These are phyloP conservation scores for Venturia asperata DNA, from an alignment of 2,329 filamentous ascomycete species.

Conservation along the genomic window DNA sequence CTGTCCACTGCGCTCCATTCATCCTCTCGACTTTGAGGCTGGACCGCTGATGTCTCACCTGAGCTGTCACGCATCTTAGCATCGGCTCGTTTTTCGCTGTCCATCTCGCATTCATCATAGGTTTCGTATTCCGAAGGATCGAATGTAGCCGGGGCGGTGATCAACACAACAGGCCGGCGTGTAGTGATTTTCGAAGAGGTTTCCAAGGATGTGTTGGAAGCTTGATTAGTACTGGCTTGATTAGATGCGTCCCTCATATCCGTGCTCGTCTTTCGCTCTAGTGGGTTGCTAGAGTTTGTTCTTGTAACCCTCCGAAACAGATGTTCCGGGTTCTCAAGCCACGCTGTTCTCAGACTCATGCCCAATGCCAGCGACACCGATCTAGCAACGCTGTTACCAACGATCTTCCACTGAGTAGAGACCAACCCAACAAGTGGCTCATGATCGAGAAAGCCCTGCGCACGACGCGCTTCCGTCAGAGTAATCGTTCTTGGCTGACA, in stretches of 20 bases:
- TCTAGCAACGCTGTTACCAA: conserved; percentile 72
- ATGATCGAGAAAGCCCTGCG: conserved; percentile 62
- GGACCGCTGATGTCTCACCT: neutral
- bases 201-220: neutral
- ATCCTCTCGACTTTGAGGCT: neutral
- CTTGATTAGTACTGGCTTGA: neutral
- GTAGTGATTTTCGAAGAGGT: neutral
- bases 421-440: conserved; percentile 60
- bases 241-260: neutral
- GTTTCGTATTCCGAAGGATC: neutral
- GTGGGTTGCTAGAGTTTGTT: no score
- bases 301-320: neutral
- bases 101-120: neutral
- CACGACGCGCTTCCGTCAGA: conserved; percentile 59
- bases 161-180: neutral
- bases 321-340: conserved; percentile 25
- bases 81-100: neutral
- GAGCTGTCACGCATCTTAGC: neutral
- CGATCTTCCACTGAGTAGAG: conserved; percentile 53
- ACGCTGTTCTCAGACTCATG: conserved; percentile 55
- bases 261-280: neutral
- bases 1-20: neutral
- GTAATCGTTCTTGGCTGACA: conserved; percentile 53
- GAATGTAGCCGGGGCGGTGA: neutral
- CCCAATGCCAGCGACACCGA: conserved; percentile 62